phyloP scores from a whole-genome alignment of 352 stramenopile genomes.

The Pythium coloratum region DNA sequence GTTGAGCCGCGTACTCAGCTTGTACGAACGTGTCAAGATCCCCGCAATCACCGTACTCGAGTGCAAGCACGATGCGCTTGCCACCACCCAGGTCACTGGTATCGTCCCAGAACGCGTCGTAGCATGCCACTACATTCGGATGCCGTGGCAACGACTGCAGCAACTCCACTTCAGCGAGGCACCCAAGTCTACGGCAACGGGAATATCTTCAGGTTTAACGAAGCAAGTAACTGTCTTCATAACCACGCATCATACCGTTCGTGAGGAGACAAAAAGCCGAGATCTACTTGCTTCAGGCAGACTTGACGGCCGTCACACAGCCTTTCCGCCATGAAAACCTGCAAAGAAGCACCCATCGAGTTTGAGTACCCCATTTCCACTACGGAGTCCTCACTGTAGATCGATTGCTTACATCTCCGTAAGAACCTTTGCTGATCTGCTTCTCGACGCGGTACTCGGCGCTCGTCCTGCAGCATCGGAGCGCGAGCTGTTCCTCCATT shows the following conservation, averaged over 20 bases:
- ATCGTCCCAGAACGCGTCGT: slow-evolving; percentile 53
- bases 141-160: slow-evolving; percentile 47
- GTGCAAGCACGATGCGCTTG: slow-evolving; percentile 46
- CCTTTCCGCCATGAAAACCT: slow-evolving; percentile 54
- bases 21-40: slow-evolving; percentile 54
- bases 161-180: slow-evolving; percentile 49
- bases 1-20: not conserved
- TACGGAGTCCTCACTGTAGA: not conserved
- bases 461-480: slow-evolving; percentile 12
- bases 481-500: not conserved
- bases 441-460: slow-evolving; percentile 33
- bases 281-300: slow-evolving; percentile 62
- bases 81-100: slow-evolving; percentile 15
- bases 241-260: slow-evolving; percentile 36
- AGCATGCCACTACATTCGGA: slow-evolving; percentile 53
- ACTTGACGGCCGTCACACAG: slow-evolving; percentile 28
- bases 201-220: not conserved
- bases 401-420: slow-evolving; percentile 44
- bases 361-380: not conserved
- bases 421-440: slow-evolving; percentile 52
- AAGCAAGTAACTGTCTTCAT: not conserved
- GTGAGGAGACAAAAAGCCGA: slow-evolving; percentile 39
- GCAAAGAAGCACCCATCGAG: not conserved
- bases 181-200: slow-evolving; percentile 30
- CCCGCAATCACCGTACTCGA: slow-evolving; percentile 70